phyloP scores from a whole-genome alignment of 225 moss, liverwort and hornwort genomes.

The Marchantia polymorpha region DNA sequence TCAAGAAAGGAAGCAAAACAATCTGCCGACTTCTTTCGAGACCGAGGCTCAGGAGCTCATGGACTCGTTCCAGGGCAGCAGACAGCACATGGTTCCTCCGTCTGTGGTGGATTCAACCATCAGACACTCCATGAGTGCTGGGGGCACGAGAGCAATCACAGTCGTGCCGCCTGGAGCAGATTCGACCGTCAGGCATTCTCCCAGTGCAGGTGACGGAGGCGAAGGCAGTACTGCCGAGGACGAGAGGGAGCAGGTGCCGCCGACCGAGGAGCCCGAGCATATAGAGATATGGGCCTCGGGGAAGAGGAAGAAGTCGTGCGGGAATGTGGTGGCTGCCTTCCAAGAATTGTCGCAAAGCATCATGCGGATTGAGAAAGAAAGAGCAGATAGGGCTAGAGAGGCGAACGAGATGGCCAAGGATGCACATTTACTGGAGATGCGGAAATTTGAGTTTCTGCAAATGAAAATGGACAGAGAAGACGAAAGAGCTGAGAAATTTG shows the following conservation, averaged over 20 bases:
- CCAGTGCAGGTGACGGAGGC: constrained; percentile 20
- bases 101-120: constrained; percentile 17
- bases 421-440: constrained; percentile 17
- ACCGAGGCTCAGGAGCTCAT: constrained; percentile 20
- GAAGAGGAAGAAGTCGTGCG: constrained; percentile 21
- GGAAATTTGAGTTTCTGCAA: constrained; percentile 24
- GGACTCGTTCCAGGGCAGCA: constrained; percentile 22
- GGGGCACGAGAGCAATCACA: neutral
- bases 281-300: constrained; percentile 22
- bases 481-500: constrained; percentile 25
- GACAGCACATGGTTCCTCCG: constrained; percentile 14
- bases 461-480: constrained; percentile 26
- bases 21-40: constrained; percentile 20
- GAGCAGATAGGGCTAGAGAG: constrained; percentile 26
- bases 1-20: constrained; percentile 24
- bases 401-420: constrained; percentile 26
- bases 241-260: constrained; percentile 16
- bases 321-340: constrained; percentile 23
- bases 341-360: constrained; percentile 24
- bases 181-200: constrained; percentile 19
- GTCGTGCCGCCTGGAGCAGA: neutral
- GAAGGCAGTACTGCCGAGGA: constrained; percentile 25
- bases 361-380: constrained; percentile 25
- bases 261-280: constrained; percentile 17
- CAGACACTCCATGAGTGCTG: constrained; percentile 14